These are phyloP conservation scores for Pythium volutum DNA, from an alignment of 352 stramenopile genomes.

Conservation along the genomic window DNA sequence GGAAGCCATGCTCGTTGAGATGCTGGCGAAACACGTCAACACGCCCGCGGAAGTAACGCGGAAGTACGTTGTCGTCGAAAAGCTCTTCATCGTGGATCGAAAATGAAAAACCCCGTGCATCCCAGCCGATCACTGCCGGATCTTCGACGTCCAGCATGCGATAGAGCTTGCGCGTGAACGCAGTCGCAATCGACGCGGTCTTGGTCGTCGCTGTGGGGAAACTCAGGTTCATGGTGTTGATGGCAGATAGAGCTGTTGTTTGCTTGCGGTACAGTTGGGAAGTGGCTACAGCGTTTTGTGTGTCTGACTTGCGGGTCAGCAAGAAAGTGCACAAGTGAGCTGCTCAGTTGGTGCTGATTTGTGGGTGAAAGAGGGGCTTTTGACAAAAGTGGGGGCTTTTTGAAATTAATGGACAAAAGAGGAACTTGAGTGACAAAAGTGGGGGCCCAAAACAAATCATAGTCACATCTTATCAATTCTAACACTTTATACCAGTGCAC, in stretches of 20 bases:
- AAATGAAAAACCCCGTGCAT: slow-evolving; percentile 46
- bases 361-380: too few species aligned
- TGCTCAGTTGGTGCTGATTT: neutral
- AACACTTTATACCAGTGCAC: too few species aligned
- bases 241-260: neutral
- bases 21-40: slow-evolving; percentile 71
- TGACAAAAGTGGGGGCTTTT: too few species aligned
- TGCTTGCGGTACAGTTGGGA: neutral
- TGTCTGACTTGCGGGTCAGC: neutral
- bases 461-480: too few species aligned
- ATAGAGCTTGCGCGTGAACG: slow-evolving; percentile 82
- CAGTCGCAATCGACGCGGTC: slow-evolving; percentile 53
- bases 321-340: slow-evolving; percentile 24
- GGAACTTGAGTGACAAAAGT: too few species aligned
- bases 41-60: slow-evolving; percentile 60
- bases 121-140: slow-evolving; percentile 52
- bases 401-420: too few species aligned
- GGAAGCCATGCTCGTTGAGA: slow-evolving; percentile 64
- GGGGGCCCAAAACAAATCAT: too few species aligned
- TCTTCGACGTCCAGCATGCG: slow-evolving; percentile 71
- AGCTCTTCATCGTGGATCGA: slow-evolving; percentile 53
- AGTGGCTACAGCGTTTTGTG: slow-evolving; percentile 3
- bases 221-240: neutral
- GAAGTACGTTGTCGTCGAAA: slow-evolving; percentile 49
- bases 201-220: slow-evolving; percentile 9